Evolutionary conservation across 1,284 basidiomycete species (phyloP).

Genomic region (Athelia sp.): DNA sequence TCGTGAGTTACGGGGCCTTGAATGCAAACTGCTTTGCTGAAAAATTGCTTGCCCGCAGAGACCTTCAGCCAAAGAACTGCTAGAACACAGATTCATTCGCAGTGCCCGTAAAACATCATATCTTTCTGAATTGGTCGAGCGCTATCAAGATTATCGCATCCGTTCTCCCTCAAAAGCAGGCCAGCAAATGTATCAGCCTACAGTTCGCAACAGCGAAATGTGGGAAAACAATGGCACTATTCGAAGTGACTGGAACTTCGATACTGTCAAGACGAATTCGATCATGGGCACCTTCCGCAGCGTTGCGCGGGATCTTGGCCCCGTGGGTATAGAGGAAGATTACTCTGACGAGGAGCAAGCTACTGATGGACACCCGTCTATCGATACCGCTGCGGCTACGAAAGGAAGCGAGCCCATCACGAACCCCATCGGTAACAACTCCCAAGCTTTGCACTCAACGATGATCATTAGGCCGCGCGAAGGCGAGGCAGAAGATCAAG

Average conservation of each 20-base stretch:
- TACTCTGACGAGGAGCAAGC: constrained; percentile 36
- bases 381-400: constrained; percentile 54
- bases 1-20: constrained; percentile 39
- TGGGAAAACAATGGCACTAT: constrained; percentile 72
- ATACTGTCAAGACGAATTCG: constrained; percentile 74
- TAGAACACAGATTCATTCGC: constrained; percentile 90
- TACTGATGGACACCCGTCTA: constrained; percentile 38
- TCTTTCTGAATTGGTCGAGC: constrained; percentile 84
- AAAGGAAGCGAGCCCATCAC: constrained; percentile 55
- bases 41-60: constrained; percentile 44
- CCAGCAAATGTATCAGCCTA: constrained; percentile 47
- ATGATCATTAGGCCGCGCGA: constrained; percentile 53
- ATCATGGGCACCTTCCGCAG: constrained; percentile 71
- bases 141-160: constrained; percentile 66
- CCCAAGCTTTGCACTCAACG: constrained; percentile 61
- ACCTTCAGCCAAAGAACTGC: constrained; percentile 85
- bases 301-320: constrained; percentile 61
- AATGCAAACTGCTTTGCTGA: constrained; percentile 5
- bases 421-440: constrained; percentile 41
- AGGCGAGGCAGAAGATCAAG: constrained; percentile 29
- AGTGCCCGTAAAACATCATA: constrained; percentile 76
- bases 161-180: constrained; percentile 50
- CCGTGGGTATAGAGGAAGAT: constrained; percentile 45
- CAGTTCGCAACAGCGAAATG: constrained; percentile 46
- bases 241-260: constrained; percentile 93